Evolutionary conservation across 441 rosid genomes (phyloP), one percentile per base, ranked within the genome.

Genomic region (Flueggea neowawraea): DNA sequence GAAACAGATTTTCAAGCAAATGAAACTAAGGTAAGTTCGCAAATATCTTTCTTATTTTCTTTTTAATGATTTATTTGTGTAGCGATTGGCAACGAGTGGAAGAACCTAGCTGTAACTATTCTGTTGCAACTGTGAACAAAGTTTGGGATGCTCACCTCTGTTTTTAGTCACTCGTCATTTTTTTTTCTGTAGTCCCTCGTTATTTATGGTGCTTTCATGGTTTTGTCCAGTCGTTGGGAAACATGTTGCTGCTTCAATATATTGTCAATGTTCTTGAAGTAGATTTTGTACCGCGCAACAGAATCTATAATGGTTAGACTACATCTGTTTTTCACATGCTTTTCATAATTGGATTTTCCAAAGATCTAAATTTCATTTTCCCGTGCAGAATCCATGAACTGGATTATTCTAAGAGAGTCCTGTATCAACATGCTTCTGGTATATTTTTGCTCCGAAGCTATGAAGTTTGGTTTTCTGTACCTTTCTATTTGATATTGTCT

Each of bases 361-460:
- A 63, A 60, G 7, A 15, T 55, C 55, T 36, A 68, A 57, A 17
- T 39, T 54, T 31, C 51, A 54, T 65, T 32, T 57, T 62, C 12
- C 64, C n/a, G 33, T 81, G 78, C 87, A 95, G 99, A 89, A 72
- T 84, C 89, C 58, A 73, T 59, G 83, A 80, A 89, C 65, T 86
- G 99, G 97, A 75, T 65, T 53, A 41, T 80, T 57, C 52, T 88
- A 68, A 81, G 85, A 80, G 92, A 86, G 71, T 86, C 91, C 52
- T 75, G 72, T 56, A 85, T 85, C 67, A 82, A 80, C 74, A 70
- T 79, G 72, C 89, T 91, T 64, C 80, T 95, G 95, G 99, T 95
- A 81, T 57, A 31, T 36, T 39, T 13, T 47, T 10, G 50, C 50
- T 2, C 14, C 4, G 9, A 36, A 36, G 41, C 41, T 36, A 36